Evolutionary conservation across 805 yeast genomes (phyloP).

Genomic region (Metschnikowia amazonensis): DNA sequence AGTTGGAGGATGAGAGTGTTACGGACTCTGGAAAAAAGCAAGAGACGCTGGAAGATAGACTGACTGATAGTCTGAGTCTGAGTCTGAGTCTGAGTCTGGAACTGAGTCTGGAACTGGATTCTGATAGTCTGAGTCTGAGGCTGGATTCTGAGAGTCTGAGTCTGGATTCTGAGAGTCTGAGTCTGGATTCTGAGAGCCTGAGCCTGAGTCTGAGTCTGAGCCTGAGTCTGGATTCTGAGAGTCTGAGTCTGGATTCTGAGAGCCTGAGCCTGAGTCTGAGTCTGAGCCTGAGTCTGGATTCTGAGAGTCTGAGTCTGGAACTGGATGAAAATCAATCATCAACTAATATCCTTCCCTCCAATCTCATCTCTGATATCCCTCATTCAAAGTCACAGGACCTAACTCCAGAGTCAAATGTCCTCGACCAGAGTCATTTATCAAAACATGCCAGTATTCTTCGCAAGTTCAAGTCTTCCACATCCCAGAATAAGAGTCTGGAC

Average conservation of each 20-base stretch:
- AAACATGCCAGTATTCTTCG: slow-evolving; percentile 51
- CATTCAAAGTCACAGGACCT: not conserved
- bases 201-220: slow-evolving; percentile 11
- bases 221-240: slow-evolving; percentile 8
- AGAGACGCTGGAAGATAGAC: not conserved
- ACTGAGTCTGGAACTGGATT: slow-evolving; percentile 8
- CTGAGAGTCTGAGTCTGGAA: slow-evolving; percentile 11
- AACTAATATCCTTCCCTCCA: not conserved
- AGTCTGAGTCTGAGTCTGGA: slow-evolving; percentile 1
- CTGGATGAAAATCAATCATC: slow-evolving; percentile 11
- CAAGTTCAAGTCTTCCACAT: slow-evolving; percentile 40
- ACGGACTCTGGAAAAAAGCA: not conserved
- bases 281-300: slow-evolving; percentile 5
- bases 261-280: slow-evolving; percentile 13
- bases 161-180: slow-evolving; percentile 9
- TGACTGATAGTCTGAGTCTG: slow-evolving; percentile 14
- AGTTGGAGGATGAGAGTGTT: slow-evolving; percentile 10
- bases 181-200: slow-evolving; percentile 11
- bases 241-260: slow-evolving; percentile 12
- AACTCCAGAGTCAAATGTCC: not conserved
- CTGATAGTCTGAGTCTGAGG: slow-evolving; percentile 15
- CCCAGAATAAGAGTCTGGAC: slow-evolving; percentile 22
- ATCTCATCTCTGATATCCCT: too few relatives aligned
- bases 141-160: slow-evolving; percentile 14
- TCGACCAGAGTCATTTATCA: slow-evolving; percentile 14